Conservation (phyloP, 129 eudicot species). For the Silybum marianum region DNA sequence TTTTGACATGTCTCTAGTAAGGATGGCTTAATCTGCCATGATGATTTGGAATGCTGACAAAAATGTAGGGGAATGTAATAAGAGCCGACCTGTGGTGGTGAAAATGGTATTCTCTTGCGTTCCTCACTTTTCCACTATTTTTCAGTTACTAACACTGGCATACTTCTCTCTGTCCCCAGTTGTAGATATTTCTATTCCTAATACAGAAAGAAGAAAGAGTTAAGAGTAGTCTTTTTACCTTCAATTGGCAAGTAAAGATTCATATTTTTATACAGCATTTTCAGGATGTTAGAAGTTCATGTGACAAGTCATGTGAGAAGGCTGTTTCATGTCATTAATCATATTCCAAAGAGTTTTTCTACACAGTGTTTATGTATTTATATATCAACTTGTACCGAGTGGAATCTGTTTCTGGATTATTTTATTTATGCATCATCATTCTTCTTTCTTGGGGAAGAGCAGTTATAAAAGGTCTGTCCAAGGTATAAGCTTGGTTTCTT, state of each 20-base stretch:
- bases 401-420: neutral
- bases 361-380: neutral
- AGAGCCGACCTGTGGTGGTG: neutral
- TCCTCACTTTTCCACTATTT: neutral
- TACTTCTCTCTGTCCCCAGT: neutral
- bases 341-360: neutral
- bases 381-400: neutral
- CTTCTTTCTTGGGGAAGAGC: neutral
- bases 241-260: neutral
- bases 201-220: neutral
- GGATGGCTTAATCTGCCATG: neutral
- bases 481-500: slow-evolving; percentile 4
- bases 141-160: neutral
- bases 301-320: neutral
- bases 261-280: neutral
- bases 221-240: neutral
- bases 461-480: neutral
- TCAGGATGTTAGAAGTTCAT: neutral
- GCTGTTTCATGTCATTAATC: neutral
- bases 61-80: neutral
- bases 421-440: neutral
- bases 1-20: neutral
- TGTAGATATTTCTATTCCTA: neutral
- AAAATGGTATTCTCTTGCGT: neutral
- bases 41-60: neutral